Conservation (phyloP, 495 filamentous ascomycete genomes). For the Diplogelasinospora grovesii region DNA sequence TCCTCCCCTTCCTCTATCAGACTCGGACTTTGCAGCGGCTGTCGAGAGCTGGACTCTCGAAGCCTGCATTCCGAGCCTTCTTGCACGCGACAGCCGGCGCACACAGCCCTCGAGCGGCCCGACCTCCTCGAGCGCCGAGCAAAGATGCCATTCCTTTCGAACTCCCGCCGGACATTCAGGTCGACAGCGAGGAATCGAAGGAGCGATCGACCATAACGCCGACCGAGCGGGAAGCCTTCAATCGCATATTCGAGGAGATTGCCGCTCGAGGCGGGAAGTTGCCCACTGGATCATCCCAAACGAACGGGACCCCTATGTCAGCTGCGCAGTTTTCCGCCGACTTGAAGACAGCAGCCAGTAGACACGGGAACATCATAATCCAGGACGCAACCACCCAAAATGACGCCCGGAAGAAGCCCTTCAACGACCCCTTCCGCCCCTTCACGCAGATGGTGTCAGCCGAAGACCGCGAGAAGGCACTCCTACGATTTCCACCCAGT, state of each 20-base stretch:
- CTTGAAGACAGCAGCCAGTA: no score
- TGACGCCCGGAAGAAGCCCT: no score
- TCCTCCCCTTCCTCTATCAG: conserved; percentile 63
- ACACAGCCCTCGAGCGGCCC: not conserved
- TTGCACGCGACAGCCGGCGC: conserved; percentile 7
- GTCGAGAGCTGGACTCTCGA: conserved; percentile 6
- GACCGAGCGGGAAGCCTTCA: conserved; percentile 47
- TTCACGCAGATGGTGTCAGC: no score
- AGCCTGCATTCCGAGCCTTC: conserved; percentile 14
- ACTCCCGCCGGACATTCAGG: conserved; percentile 10
- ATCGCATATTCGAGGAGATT: conserved; percentile 53
- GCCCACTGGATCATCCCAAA: not conserved
- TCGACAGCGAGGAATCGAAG: conserved; percentile 8
- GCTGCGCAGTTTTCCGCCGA: no score
- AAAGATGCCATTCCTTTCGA: conserved; percentile 36
- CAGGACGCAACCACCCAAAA: conserved; percentile 8
- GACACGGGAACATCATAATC: no score
- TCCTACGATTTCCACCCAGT: conserved; percentile 34
- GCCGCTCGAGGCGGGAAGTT: conserved; percentile 16
- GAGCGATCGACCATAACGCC: conserved; percentile 48
- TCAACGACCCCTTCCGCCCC: no score
- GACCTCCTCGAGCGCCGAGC: not conserved
- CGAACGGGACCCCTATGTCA: no score
- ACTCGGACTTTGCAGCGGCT: conserved; percentile 52
- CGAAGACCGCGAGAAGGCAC: conserved; percentile 25